phyloP scores from a whole-genome alignment of 2,329 filamentous ascomycete genomes.

The Xylariomycetidae sp. region DNA sequence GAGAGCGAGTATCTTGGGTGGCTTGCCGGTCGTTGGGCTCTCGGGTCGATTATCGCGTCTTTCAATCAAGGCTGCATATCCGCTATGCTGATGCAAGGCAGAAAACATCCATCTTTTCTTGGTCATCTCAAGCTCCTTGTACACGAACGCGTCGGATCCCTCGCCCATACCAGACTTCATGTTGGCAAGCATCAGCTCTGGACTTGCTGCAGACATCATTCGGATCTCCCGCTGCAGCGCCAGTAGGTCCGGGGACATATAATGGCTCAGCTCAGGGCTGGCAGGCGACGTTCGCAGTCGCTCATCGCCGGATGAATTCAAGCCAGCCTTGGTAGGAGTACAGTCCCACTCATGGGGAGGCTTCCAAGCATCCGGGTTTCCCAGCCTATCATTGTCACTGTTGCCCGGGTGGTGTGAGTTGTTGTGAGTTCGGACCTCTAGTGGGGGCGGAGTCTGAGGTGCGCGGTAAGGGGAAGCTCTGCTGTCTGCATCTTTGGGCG shows the following conservation, averaged over 20 bases:
- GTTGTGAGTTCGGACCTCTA: slow-evolving; percentile 9
- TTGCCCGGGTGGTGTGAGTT: slow-evolving; percentile 16
- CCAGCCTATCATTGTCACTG: slow-evolving; percentile 20
- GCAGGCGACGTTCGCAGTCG: slow-evolving; percentile 12
- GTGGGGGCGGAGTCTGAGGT: slow-evolving; percentile 18
- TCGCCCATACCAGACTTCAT: slow-evolving; percentile 46
- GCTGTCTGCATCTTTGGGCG: slow-evolving; percentile 19
- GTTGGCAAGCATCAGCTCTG: slow-evolving; percentile 46
- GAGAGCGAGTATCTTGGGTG: slow-evolving; percentile 38
- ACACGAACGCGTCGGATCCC: slow-evolving; percentile 39
- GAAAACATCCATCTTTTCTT: slow-evolving; percentile 59
- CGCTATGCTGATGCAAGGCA: slow-evolving; percentile 42
- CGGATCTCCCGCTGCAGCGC: slow-evolving; percentile 47
- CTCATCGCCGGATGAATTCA: slow-evolving; percentile 14
- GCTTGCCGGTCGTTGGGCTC: slow-evolving; percentile 12
- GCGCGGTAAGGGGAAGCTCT: slow-evolving; percentile 13
- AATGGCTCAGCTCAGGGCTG: slow-evolving; percentile 15
- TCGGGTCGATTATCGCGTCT: slow-evolving; percentile 6
- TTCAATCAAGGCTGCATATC: slow-evolving; percentile 22
- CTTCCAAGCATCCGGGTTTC: slow-evolving; percentile 38
- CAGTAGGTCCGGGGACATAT: slow-evolving; percentile 26
- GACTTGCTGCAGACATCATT: slow-evolving; percentile 48
- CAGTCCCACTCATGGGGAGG: slow-evolving; percentile 39
- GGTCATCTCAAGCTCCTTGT: slow-evolving; percentile 45
- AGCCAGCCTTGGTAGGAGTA: slow-evolving; percentile 19